These are phyloP conservation scores for Asterella californica DNA, from an alignment of 225 moss, liverwort and hornwort species.

Conservation along the genomic window DNA sequence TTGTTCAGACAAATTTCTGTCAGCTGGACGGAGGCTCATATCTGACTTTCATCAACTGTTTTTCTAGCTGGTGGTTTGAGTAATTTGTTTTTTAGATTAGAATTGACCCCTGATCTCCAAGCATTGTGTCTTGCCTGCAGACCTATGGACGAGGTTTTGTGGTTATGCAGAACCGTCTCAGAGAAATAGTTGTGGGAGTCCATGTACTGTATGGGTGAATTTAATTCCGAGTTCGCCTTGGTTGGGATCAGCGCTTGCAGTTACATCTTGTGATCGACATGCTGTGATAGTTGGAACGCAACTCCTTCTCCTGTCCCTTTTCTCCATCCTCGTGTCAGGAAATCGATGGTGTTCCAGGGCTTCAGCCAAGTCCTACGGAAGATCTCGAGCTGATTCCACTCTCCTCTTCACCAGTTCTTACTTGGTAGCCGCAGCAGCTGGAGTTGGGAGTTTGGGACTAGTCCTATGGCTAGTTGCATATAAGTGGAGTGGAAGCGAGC, in stretches of 20 bases:
- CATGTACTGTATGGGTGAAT: neutral
- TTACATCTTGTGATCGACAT: slow-evolving; percentile 9
- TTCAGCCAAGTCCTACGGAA: neutral
- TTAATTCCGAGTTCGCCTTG: neutral
- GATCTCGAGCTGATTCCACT: neutral
- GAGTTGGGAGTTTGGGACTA: slow-evolving; percentile 10
- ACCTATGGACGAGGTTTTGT: slow-evolving; percentile 16
- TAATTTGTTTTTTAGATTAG: neutral
- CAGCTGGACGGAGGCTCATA: neutral
- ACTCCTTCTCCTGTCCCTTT: neutral
- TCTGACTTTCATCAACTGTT: neutral
- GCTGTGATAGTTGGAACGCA: slow-evolving; percentile 8
- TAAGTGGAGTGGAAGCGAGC: neutral
- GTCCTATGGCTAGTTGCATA: neutral
- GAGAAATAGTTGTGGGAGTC: neutral
- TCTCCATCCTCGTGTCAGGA: neutral
- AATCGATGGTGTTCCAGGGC: neutral
- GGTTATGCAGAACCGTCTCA: slow-evolving; percentile 1
- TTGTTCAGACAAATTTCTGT: neutral
- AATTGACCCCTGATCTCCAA: neutral
- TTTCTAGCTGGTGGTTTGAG: too few species aligned
- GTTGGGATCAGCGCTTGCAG: neutral
- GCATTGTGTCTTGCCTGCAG: neutral
- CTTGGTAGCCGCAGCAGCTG: slow-evolving; percentile 15
- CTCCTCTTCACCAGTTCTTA: neutral